Base-by-base conservation (phyloP, 441 rosid genomes). In the Pelargonium cotyledonis region DNA sequence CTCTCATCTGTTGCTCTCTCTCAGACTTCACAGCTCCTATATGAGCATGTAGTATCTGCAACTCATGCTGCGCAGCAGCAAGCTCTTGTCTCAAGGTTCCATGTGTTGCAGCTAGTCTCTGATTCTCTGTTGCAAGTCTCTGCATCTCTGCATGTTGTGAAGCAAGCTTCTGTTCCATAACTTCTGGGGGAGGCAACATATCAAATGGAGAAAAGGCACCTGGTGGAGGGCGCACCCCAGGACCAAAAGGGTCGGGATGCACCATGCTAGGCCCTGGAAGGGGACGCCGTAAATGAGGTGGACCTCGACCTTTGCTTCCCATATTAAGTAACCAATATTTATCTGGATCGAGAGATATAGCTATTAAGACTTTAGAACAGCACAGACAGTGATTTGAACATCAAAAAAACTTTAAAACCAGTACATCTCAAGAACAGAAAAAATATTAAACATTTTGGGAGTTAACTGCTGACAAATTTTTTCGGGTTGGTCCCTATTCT, bases 91-190 rank as follows among this genome's bases (percentile, higher is more conserved):
- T 84, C 74, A 89, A 74, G 65, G 75, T 83, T 67, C 89, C 90
- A 19, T 95, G 96, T 0, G 98, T 86, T 11, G 84, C 84, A 63
- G 89, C 97, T 43, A 95, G 87, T 72, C 99, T 82, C 82, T 90
- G 92, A 73, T 95, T 95, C 81, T 92, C 98, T 2, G 89, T 84
- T 6, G 88, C 99, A 67, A 95, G 92, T 72, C 84, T 85, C 74
- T 92, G 96, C 86, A 92, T 88, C 85, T 92, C 98, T 71, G 75
- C 80, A 26, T 90, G 92, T 63, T 95, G 99, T 11, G 88, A 80
- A 68, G 86, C 90, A 63, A 95, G 77, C 72, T 95, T 95, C 75
- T 95, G 98, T 72, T 92, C 98, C 88, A 95, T 80, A 72, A 90
- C 82, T 70, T 90, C 88, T 16, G 88, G 95, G 12, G 89, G 99